Percentiles rank a stretch among this genome's conserved stretches.
Conservation (phyloP, 192 early-diverging fungal genomes). For the Coemansia umbellata region DNA sequence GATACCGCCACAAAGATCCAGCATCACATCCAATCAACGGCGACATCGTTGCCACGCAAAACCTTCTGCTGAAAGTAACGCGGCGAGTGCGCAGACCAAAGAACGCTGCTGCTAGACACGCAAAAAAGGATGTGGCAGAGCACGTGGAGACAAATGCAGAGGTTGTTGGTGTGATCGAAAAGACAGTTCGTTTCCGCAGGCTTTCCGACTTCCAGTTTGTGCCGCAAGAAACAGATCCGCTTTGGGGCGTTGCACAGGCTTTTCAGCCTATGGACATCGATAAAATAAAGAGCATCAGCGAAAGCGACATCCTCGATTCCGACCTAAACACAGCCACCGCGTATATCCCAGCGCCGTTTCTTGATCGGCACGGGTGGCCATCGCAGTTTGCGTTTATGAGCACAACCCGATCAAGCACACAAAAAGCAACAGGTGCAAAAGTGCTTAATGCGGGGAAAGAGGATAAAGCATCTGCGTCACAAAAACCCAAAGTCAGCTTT, state of each 20-base stretch:
- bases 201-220: slow-evolving; percentile 46
- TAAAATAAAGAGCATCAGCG: slow-evolving; percentile 16
- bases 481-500: not conserved
- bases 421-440: too few relatives aligned
- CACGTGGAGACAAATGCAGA: slow-evolving; percentile 3
- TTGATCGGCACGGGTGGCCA: slow-evolving; percentile 36
- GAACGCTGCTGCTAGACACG: not conserved
- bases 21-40: slow-evolving; percentile 48
- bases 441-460: not conserved
- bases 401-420: too few relatives aligned
- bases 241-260: slow-evolving; percentile 2
- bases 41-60: slow-evolving; percentile 26
- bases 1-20: slow-evolving; percentile 45
- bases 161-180: slow-evolving; percentile 35
- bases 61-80: slow-evolving; percentile 48
- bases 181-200: slow-evolving; percentile 44
- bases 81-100: slow-evolving; percentile 19
- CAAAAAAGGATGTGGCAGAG: not conserved
- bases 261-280: slow-evolving; percentile 21
- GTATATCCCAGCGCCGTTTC: slow-evolving; percentile 41
- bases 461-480: not conserved
- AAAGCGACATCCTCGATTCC: slow-evolving; percentile 16
- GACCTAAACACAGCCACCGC: not conserved
- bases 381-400: slow-evolving; percentile 10
- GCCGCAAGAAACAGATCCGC: slow-evolving; percentile 18